phyloP scores from a whole-genome alignment of 2,329 filamentous ascomycete species.

The Penicillium sp. region DNA sequence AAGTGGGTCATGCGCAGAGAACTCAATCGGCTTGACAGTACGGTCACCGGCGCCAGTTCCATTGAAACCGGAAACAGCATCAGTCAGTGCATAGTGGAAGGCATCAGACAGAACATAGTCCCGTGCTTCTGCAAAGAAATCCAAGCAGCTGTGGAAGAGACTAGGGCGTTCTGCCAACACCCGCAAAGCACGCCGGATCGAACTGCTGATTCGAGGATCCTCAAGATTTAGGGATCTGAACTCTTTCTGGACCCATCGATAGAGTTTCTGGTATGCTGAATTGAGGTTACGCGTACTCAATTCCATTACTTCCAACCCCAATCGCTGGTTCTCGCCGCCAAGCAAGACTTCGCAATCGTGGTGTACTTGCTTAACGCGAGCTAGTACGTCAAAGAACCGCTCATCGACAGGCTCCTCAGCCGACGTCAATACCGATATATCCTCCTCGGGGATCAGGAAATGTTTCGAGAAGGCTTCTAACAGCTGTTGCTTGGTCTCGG shows the following conservation, averaged over 20 bases:
- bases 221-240: slow-evolving; percentile 92
- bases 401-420: slow-evolving; percentile 81
- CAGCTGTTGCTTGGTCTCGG: slow-evolving; percentile 77
- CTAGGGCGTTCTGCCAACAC: slow-evolving; percentile 86
- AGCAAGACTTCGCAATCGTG: slow-evolving; percentile 86
- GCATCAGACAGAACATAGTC: slow-evolving; percentile 84
- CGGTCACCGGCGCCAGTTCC: slow-evolving; percentile 54
- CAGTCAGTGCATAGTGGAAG: slow-evolving; percentile 85
- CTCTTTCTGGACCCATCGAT: slow-evolving; percentile 90
- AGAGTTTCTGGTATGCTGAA: slow-evolving; percentile 89
- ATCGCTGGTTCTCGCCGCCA: slow-evolving; percentile 81
- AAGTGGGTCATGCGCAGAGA: slow-evolving; percentile 85
- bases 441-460: slow-evolving; percentile 81
- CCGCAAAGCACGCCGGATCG: slow-evolving; percentile 78
- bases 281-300: slow-evolving; percentile 84
- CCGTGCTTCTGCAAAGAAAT: slow-evolving; percentile 87
- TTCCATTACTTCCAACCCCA: slow-evolving; percentile 89
- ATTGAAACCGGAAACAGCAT: slow-evolving; percentile 51
- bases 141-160: slow-evolving; percentile 88
- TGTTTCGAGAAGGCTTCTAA: slow-evolving; percentile 75
- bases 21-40: slow-evolving; percentile 83
- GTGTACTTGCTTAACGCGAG: slow-evolving; percentile 80
- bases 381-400: slow-evolving; percentile 74
- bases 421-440: slow-evolving; percentile 71
- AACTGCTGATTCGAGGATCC: slow-evolving; percentile 84